These are phyloP conservation scores for Monosporascus sp. DNA, from an alignment of 2,329 filamentous ascomycete genomes.

Conservation along the genomic window DNA sequence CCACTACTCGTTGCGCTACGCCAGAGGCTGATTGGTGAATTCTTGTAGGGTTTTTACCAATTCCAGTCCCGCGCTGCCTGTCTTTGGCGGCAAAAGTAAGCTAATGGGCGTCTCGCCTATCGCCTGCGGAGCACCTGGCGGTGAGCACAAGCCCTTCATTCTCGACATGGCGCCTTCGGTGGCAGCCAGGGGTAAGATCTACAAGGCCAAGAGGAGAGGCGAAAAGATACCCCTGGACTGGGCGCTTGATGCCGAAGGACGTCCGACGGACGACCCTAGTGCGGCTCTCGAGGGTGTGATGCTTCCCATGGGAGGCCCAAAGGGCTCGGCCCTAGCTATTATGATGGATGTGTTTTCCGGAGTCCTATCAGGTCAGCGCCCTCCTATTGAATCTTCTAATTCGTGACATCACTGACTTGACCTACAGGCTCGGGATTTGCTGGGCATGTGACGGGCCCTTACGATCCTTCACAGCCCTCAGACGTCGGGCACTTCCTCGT, in stretches of 20 bases:
- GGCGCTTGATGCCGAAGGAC: constrained; percentile 69
- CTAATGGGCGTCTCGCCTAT: constrained; percentile 71
- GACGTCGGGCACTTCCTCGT: constrained; percentile 73
- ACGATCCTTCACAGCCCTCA: constrained; percentile 62
- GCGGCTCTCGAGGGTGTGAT: constrained; percentile 71
- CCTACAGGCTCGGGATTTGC: constrained; percentile 65
- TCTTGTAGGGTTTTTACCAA: constrained; percentile 56
- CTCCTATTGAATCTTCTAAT: not conserved
- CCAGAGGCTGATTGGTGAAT: no score
- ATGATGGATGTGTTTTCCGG: constrained; percentile 92
- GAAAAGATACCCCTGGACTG: constrained; percentile 68
- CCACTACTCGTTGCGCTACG: no score
- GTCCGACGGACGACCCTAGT: constrained; percentile 64
- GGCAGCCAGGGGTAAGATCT: constrained; percentile 66
- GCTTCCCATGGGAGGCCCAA: constrained; percentile 81
- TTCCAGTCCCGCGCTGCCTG: constrained; percentile 66
- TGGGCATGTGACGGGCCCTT: constrained; percentile 70
- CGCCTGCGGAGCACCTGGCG: constrained; percentile 69
- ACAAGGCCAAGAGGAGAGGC: constrained; percentile 61
- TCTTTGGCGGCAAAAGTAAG: constrained; percentile 63
- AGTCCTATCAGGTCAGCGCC: constrained; percentile 49
- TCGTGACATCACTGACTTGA: not conserved
- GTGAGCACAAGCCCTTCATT: constrained; percentile 56
- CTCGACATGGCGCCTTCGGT: constrained; percentile 70
- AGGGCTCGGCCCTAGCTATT: constrained; percentile 69